Conservation (phyloP, 2,329 filamentous ascomycete genomes). For the Cladosporium sp. region DNA sequence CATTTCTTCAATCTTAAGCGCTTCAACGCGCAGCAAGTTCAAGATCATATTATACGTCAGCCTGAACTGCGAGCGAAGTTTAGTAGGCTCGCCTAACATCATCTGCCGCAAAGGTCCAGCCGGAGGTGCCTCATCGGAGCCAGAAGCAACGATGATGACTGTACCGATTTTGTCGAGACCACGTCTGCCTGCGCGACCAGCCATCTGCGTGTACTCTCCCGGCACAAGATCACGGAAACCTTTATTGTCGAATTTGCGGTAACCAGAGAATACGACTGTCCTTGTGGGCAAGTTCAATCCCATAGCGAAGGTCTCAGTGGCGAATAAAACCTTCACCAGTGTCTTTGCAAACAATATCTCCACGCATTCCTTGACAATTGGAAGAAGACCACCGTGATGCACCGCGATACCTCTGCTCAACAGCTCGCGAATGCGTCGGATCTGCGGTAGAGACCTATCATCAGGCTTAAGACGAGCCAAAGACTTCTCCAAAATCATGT, state of each 20-base stretch:
- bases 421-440: constrained; percentile 79
- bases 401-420: constrained; percentile 87
- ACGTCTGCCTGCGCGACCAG: constrained; percentile 85
- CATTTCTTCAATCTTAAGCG: constrained; percentile 98
- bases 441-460: constrained; percentile 86
- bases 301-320: constrained; percentile 98
- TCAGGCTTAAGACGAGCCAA: constrained; percentile 86
- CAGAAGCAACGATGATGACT: constrained; percentile 83
- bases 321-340: constrained; percentile 93
- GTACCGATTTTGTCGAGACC: constrained; percentile 89
- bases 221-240: constrained; percentile 86
- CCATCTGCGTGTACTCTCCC: constrained; percentile 98
- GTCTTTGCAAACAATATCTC: constrained; percentile 95
- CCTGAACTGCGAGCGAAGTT: constrained; percentile 91
- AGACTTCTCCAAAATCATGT: constrained; percentile 96
- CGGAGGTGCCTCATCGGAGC: constrained; percentile 81
- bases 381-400: constrained; percentile 88
- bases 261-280: constrained; percentile 96
- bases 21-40: constrained; percentile 89
- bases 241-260: constrained; percentile 92
- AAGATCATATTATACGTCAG: constrained; percentile 99
- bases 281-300: constrained; percentile 91
- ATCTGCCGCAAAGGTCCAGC: constrained; percentile 80
- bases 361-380: constrained; percentile 96
- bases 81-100: constrained; percentile 93